Evolutionary conservation across 1,139 yeast genomes (phyloP).

Genomic region (Saccharomycopsis phalli): DNA sequence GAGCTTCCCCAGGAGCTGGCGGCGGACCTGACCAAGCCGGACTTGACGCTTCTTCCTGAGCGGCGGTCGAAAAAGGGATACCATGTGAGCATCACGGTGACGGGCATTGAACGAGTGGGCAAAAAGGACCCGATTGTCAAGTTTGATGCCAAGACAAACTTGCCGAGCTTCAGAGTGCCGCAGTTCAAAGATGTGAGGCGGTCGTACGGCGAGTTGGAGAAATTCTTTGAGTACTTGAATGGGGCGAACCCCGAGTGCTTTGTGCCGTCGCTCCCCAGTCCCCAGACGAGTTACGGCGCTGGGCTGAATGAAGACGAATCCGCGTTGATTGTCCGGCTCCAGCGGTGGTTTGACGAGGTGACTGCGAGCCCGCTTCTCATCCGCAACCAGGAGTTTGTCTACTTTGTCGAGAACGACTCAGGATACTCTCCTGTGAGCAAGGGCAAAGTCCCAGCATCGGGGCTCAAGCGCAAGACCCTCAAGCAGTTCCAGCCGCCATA

Average conservation of each 20-base stretch:
- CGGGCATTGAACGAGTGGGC: constrained; percentile 40
- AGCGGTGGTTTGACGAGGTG: constrained; percentile 80
- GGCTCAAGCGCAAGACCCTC: constrained; percentile 76
- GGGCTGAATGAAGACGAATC: constrained; percentile 76
- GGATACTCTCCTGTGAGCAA: constrained; percentile 60
- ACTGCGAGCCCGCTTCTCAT: constrained; percentile 67
- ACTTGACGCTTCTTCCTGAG: constrained; percentile 22
- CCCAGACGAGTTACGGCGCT: constrained; percentile 68
- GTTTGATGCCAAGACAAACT: constrained; percentile 44
- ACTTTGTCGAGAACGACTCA: constrained; percentile 82
- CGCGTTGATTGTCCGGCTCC: constrained; percentile 52
- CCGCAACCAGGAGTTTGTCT: constrained; percentile 81
- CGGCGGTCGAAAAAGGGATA: constrained; percentile 23
- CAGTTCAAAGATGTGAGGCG: constrained; percentile 70
- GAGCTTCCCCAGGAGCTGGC: constrained; percentile 8
- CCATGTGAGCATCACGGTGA: constrained; percentile 33
- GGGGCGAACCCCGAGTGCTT: constrained; percentile 85
- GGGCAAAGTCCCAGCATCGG: constrained; percentile 62
- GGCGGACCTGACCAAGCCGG: constrained; percentile 3
- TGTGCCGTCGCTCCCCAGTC: constrained; percentile 78
- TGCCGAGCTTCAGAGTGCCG: constrained; percentile 70
- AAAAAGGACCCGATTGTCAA: constrained; percentile 42
- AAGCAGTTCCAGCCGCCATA: constrained; percentile 89
- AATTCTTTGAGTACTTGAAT: constrained; percentile 68
- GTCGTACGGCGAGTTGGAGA: constrained; percentile 67